Base-by-base conservation (phyloP, 192 early-diverging fungal species). In the Haplosporangium gracile region DNA sequence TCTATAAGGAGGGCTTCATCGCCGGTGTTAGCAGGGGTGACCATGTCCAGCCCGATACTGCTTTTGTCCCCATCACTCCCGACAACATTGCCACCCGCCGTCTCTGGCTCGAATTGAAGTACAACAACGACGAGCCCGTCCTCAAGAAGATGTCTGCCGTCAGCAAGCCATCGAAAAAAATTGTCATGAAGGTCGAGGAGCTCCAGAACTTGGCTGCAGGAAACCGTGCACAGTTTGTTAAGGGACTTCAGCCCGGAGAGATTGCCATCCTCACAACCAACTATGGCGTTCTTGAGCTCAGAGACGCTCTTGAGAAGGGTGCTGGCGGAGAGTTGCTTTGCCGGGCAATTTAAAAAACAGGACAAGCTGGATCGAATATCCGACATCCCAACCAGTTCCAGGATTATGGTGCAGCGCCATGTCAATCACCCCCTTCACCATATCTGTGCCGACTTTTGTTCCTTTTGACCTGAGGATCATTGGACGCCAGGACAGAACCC, bases 61-160 rank as follows among this genome's bases (percentile, higher is more conserved):
- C 81, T 22, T 95, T 90, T 80, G 94, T 95, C 7, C 92, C 95
- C 32, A 94, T 95, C 53, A 97, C 96, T 6, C 93, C 95, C 51
- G 93, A 94, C 79, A 97, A 97, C 77, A 88, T 97, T 40, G 95
- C 98, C 10, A 93, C 93, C 36, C 94, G 96, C 39, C 92, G 96
- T 29, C 85, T 99, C 42, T 99, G 98, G 98, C 92, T 99, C 45
- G 92, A 95, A 69, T 93, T 99, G 72, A 99, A 99, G 90, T 99
- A 98, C 93, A 90, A 93, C 82, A 91, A 97, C 71, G 93, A 96
- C 74, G 75, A 90, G 65, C 96, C 98, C 34, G 97, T 96, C 32
- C 88, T 99, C 49, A 89, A 90, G 47, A 88, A 90, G 38, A 96
- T 99, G 94, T 88, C 82, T 22, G 92, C 93, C 36, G 91, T 99